Conservation (phyloP, 805 yeast species). For the Pichia nakasei region DNA sequence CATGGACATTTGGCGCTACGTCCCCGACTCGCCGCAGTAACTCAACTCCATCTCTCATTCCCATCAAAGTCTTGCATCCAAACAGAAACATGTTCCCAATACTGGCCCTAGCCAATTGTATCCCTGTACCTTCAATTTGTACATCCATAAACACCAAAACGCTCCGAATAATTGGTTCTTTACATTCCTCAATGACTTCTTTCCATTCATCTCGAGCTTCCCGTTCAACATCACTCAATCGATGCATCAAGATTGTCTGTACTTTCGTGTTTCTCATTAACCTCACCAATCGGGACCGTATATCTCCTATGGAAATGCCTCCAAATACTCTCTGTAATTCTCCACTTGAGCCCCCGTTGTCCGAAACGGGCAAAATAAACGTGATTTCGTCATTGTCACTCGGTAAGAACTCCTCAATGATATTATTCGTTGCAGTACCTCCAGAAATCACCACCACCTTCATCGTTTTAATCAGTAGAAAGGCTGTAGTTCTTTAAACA, state of each 20-base stretch:
- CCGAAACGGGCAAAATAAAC: slow-evolving; percentile 76
- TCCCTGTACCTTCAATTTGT: slow-evolving; percentile 30
- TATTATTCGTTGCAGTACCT: slow-evolving; percentile 80
- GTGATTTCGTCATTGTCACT: slow-evolving; percentile 25
- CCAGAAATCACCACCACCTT: slow-evolving; percentile 47
- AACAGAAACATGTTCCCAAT: slow-evolving; percentile 80
- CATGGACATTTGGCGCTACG: slow-evolving; percentile 29
- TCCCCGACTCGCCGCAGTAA: slow-evolving; percentile 35
- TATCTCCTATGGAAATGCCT: slow-evolving; percentile 94
- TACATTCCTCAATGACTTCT: slow-evolving; percentile 69
- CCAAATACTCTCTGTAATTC: slow-evolving; percentile 81
- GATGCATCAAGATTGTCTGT: slow-evolving; percentile 33
- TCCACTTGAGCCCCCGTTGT: slow-evolving; percentile 92
- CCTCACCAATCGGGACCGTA: slow-evolving; percentile 71
- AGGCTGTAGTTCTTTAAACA: too few species aligned
- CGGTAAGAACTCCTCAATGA: slow-evolving; percentile 44
- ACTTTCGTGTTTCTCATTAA: slow-evolving; percentile 47
- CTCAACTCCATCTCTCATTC: slow-evolving; percentile 36
- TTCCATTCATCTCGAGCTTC: slow-evolving; percentile 70
- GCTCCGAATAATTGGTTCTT: slow-evolving; percentile 20
- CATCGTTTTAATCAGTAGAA: background rate
- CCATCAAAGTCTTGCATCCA: slow-evolving; percentile 49
- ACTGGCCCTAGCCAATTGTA: slow-evolving; percentile 69
- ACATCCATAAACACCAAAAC: background rate
- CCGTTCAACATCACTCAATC: slow-evolving; percentile 36